Conservation (phyloP, 306 rosid species). For the Quillaja saponaria region DNA sequence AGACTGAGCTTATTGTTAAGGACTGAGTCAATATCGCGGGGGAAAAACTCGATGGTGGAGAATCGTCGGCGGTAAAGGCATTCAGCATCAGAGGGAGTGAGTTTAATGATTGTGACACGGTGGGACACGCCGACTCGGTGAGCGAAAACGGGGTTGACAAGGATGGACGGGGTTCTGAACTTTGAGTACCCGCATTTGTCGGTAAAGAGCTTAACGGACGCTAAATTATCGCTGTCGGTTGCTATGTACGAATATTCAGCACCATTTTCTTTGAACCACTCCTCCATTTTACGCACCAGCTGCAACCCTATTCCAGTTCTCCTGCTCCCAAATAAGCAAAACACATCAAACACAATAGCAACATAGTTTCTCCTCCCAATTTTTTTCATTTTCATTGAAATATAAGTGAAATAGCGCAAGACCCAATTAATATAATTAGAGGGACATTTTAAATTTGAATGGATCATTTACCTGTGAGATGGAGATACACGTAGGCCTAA, state of each 20-base stretch:
- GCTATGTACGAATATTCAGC: conserved; percentile 91
- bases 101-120: conserved; percentile 50
- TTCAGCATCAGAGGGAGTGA: conserved; percentile 64
- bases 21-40: conserved; percentile 84
- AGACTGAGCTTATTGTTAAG: conserved; percentile 63
- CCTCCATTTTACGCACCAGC: conserved; percentile 63
- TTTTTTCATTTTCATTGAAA: background rate
- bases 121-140: conserved; percentile 45
- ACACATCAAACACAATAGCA: background rate
- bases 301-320: conserved; percentile 88
- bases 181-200: conserved; percentile 86
- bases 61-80: conserved; percentile 66
- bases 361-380: background rate
- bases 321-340: conserved; percentile 38
- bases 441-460: background rate
- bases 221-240: conserved; percentile 82
- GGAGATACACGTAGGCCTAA: conserved; percentile 96
- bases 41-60: conserved; percentile 86
- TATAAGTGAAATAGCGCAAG: background rate
- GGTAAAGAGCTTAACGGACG: conserved; percentile 77
- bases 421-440: conserved; percentile 8
- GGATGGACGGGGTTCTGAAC: conserved; percentile 84
- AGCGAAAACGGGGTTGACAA: conserved; percentile 88
- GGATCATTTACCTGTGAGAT: conserved; percentile 51
- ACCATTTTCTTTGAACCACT: conserved; percentile 72